Base-by-base conservation (phyloP, 1,139 yeast genomes). In the Saccharomyces hybrid region DNA sequence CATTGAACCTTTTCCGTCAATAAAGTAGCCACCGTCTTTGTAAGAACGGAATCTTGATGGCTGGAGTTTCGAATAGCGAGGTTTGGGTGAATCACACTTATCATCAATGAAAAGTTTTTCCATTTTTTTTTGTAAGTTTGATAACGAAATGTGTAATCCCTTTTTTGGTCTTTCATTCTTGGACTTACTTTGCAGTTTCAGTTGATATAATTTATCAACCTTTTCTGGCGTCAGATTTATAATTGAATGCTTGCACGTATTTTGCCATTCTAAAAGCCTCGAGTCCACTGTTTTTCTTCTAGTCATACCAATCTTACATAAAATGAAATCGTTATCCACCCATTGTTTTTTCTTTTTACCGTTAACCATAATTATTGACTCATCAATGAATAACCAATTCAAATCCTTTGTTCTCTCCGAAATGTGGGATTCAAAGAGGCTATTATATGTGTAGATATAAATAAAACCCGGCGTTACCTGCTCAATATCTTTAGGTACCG, bases 261-360 rank as follows among this genome's bases (percentile, higher is more conserved):
- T 55, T 46, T 59, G 58, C 71, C 71, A 68, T 52, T 67, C 67
- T 6, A 54, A 48, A 27, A 68, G 52, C 42, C 71, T 56, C 7
- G 61, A 50, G n/a, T 55, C 54, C 21, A 66, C 71, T 28, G 59
- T 53, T 6, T 52, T 31, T 44, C 61, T 61, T 4, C 66, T 63
- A 1, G 71, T 68, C 69, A 68, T 64, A 3, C 71, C 71, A 16
- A 68, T 61, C 50, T 68, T 68, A 53, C 66, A 59, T 16, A 68
- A 58, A 5, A 68, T 64, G 42, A 57, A 56, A 29, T 56, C 59
- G 21, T 54, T 53, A 46, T 51, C 52, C 11, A 51, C 49, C 70
- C 70, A 67, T 19, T 47, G 44, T 26, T 31, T 55, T 54, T n/a
- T 54, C 41, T 53, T 51, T 27, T 48, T 53, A 41, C 48, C 53